A percentile compares a stretch with the other conserved stretches of the same genome.
Conservation (phyloP, 441 rosid genomes). For the Brassica balearica region DNA sequence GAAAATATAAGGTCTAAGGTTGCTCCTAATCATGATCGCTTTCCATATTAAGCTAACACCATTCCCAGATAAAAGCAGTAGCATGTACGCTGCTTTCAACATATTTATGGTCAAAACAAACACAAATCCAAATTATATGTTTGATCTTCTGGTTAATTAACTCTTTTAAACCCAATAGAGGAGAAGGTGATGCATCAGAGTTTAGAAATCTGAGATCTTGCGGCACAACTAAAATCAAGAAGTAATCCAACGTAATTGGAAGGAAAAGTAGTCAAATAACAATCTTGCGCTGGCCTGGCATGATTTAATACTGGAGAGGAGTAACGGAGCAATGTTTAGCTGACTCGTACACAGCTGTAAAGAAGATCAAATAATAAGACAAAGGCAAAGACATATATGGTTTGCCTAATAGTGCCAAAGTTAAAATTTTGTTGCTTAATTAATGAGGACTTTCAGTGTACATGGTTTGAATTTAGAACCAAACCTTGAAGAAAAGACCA, state of each 20-base stretch:
- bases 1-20: neutral
- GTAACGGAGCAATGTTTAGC: neutral
- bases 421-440: neutral
- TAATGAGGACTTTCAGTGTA: too few species aligned
- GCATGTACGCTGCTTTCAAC: neutral
- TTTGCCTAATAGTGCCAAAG: neutral
- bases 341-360: neutral
- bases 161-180: neutral
- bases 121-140: neutral
- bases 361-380: neutral
- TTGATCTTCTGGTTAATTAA: neutral
- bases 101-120: neutral
- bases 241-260: neutral
- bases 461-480: too few species aligned
- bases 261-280: neutral
- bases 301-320: neutral
- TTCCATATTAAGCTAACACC: neutral
- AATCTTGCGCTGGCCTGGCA: neutral
- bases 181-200: neutral
- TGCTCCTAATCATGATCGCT: neutral
- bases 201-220: neutral
- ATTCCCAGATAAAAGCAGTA: neutral
- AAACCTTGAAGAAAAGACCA: too few species aligned
- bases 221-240: neutral
- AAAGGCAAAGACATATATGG: neutral